A percentile compares a stretch with the other conserved stretches of the same genome.
These are phyloP conservation scores for Boletus vermiculosoides DNA, from an alignment of 768 basidiomycete species.

Conservation along the genomic window DNA sequence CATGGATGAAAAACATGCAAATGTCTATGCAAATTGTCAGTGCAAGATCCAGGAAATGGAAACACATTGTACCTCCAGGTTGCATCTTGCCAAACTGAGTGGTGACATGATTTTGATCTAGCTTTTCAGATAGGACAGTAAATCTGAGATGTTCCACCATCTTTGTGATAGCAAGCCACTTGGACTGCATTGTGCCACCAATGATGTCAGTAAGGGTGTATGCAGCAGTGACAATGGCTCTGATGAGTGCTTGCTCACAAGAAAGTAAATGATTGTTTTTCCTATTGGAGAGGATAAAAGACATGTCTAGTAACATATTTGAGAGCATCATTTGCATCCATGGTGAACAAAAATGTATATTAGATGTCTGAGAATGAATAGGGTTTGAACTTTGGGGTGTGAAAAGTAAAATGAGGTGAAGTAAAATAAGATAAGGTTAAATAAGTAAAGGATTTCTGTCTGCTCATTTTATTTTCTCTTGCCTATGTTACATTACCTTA, in stretches of 20 bases:
- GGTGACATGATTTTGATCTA: not conserved
- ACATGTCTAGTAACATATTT: constrained; percentile 40
- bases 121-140: constrained; percentile 4
- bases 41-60: too few species aligned
- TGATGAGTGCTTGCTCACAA: constrained; percentile 30
- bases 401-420: too few species aligned
- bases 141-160: constrained; percentile 25
- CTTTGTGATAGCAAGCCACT: constrained; percentile 11
- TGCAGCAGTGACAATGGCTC: constrained; percentile 19
- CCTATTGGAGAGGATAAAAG: constrained; percentile 38
- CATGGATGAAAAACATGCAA: too few species aligned
- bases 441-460: too few species aligned
- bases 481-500: too few species aligned
- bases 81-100: constrained; percentile 20
- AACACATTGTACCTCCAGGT: constrained; percentile 22
- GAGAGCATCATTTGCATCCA: not conserved
- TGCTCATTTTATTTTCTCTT: too few species aligned
- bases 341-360: too few species aligned
- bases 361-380: too few species aligned
- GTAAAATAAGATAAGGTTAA: too few species aligned
- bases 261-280: constrained; percentile 26
- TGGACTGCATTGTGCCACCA: not conserved
- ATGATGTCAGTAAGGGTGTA: not conserved
- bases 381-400: too few species aligned
- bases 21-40: too few species aligned